Evolutionary conservation across 768 basidiomycete genomes (phyloP), one percentile per base, ranked within the genome.

Genomic region (Trametes maxima): DNA sequence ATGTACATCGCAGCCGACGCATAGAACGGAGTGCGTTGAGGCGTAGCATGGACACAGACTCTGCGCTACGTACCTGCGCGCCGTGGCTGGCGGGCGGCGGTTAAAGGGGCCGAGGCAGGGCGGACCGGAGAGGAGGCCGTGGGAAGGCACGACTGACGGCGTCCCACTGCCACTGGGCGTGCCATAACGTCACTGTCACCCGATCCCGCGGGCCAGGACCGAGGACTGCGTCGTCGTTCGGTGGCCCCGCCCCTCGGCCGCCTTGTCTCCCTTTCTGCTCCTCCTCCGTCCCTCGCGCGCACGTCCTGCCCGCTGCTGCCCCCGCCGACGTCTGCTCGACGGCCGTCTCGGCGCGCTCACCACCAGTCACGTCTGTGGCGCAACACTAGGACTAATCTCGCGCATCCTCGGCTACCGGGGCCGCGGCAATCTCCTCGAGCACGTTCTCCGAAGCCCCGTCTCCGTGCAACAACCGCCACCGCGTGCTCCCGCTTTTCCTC

Each of bases 351-450:
- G 49, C 42, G 54, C 50, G 48, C 60, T 49, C 54, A 40, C 22
- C 48, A 25, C 36, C 35, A n/a, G 19, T 21, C 60, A 44, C 46
- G 40, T 55, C 52, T n/a, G 48, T 39, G 46, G 46, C 60, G 48
- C 19, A 36, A n/a, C 43, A 17, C 43, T 4, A 57, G 55, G 55
- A 62, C 16, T 44, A 39, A 62, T 46, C 56, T 57, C 51, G 49
- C 61, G 25, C 16, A 36, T 28, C 37, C 37, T 51, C 56, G 61
- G 61, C 55, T 45, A 53, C 60, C 10, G 43, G 14, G 43, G 21
- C 43, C 51, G 28, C 61, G 56, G 61, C 55, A 57, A 62, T 62
- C 50, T 47, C 61, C 58, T 48, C 21, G 28, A 33, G 48, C 48
- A 8, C 46, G 47, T 62, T 56, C 49, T 54, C 35, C 37, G 43